Conservation (phyloP, 805 yeast species). For the Yarrowia yakushimensis region DNA sequence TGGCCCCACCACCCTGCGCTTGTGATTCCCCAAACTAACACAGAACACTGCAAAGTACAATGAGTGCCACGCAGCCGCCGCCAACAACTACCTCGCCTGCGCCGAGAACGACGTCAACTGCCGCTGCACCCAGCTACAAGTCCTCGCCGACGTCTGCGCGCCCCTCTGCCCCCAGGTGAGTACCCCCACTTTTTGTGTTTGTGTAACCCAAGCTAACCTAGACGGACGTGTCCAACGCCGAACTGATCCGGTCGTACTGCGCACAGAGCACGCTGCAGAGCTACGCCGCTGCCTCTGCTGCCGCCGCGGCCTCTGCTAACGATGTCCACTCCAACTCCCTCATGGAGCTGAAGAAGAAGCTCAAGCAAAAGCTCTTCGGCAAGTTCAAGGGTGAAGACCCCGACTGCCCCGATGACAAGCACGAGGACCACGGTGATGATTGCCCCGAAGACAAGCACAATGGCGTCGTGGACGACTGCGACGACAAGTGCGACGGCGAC, state of each 20-base stretch:
- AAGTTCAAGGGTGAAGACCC: conserved; percentile 18
- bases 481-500: not conserved
- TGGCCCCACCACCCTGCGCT: not conserved
- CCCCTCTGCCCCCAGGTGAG: conserved; percentile 19
- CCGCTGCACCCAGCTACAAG: conserved; percentile 13
- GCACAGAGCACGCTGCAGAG: not conserved
- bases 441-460: conserved; percentile 22
- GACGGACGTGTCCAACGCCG: conserved; percentile 14
- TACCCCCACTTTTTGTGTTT: not conserved
- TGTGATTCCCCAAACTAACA: conserved; percentile 6
- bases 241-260: conserved; percentile 14
- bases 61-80: conserved; percentile 16
- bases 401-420: conserved; percentile 20
- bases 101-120: conserved; percentile 10
- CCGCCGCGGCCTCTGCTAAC: not conserved
- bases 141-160: not conserved
- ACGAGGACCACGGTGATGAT: conserved; percentile 13
- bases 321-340: conserved; percentile 22
- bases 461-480: not conserved
- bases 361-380: conserved; percentile 12
- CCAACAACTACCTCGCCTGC: conserved; percentile 15
- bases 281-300: conserved; percentile 2
- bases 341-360: conserved; percentile 19
- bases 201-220: not conserved
- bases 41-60: conserved; percentile 24